These are phyloP conservation scores for Phytophthora sansomeana DNA, from an alignment of 352 stramenopile species.

Conservation along the genomic window DNA sequence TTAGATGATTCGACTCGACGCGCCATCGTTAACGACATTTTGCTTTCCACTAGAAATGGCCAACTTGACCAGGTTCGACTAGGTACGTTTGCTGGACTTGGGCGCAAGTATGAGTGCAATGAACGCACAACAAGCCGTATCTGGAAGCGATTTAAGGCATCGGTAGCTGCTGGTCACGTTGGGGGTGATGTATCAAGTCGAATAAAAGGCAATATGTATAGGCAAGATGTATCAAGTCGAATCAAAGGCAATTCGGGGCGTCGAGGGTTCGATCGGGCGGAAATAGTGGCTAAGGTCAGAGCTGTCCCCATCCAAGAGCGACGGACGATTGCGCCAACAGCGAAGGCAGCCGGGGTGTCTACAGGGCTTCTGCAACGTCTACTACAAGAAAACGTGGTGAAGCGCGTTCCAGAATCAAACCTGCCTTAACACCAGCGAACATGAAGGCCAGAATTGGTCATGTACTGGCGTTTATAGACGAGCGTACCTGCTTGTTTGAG, in stretches of 20 bases:
- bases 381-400: background rate
- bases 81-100: background rate
- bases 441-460: background rate
- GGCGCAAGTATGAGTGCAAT: background rate
- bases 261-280: background rate
- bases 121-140: background rate
- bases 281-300: background rate
- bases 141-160: background rate
- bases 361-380: background rate
- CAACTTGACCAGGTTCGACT: background rate
- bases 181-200: background rate
- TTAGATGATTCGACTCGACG: background rate
- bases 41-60: background rate
- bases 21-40: conserved; percentile 7
- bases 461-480: conserved; percentile 1
- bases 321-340: background rate
- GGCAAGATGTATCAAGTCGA: too few species aligned
- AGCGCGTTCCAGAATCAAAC: conserved; percentile 3
- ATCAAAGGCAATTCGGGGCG: conserved; percentile 1
- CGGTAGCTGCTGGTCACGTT: background rate
- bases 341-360: background rate
- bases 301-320: background rate
- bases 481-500: background rate
- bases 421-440: background rate
- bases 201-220: background rate